A percentile compares a stretch with the other conserved stretches of the same genome.
phyloP scores from a whole-genome alignment of 495 filamentous ascomycete genomes.

The Melanomma pulvis-pyrius region DNA sequence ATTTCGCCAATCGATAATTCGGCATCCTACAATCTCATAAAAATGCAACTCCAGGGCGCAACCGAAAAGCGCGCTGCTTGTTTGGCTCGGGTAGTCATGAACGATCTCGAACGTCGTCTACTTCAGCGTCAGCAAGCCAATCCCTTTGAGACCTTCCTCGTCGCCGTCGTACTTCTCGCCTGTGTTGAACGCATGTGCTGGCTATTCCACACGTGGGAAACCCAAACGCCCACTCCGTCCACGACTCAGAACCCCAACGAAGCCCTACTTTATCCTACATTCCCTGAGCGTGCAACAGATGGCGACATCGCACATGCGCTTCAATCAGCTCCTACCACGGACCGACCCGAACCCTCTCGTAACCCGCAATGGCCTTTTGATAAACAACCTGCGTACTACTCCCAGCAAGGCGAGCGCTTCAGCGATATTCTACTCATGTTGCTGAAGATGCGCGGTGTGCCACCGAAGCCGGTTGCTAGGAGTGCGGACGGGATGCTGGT shows the following conservation, averaged over 20 bases:
- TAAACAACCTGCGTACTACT: slow-evolving; percentile 65
- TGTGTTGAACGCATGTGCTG: slow-evolving; percentile 84
- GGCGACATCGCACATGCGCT: background rate
- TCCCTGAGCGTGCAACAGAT: background rate
- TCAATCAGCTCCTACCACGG: background rate
- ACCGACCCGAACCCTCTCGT: background rate
- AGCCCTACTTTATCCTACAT: background rate
- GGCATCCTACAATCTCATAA: slow-evolving; percentile 55
- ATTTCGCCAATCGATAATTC: slow-evolving; percentile 20
- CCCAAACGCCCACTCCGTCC: slow-evolving; percentile 38
- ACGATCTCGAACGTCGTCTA: slow-evolving; percentile 71
- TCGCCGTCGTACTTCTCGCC: slow-evolving; percentile 72
- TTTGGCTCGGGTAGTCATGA: slow-evolving; percentile 64
- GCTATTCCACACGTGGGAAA: slow-evolving; percentile 61
- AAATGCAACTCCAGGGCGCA: slow-evolving; percentile 71
- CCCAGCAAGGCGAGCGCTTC: slow-evolving; percentile 71
- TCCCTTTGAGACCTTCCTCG: slow-evolving; percentile 75
- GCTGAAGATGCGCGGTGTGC: slow-evolving; percentile 62
- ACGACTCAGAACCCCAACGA: background rate
- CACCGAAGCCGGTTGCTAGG: slow-evolving; percentile 26
- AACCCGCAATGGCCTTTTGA: slow-evolving; percentile 68
- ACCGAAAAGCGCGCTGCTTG: slow-evolving; percentile 69
- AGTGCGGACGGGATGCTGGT: slow-evolving; percentile 24
- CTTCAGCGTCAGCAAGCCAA: slow-evolving; percentile 73
- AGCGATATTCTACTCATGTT: slow-evolving; percentile 75